phyloP scores from a whole-genome alignment of 495 filamentous ascomycete species.

The Bathelium albidoporum region DNA sequence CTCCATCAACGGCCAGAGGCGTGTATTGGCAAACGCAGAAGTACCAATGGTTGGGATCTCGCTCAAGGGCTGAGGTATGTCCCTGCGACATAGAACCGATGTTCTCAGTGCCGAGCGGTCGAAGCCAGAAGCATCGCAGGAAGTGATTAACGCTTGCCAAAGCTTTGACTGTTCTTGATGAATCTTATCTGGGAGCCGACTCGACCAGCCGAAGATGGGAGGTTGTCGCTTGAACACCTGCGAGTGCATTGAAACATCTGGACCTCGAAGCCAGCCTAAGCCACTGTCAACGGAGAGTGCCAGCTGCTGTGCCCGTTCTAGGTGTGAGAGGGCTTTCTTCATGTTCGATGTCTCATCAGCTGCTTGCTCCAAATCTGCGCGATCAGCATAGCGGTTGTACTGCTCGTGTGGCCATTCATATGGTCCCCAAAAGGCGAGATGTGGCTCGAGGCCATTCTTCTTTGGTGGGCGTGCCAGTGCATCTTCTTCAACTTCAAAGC shows the following conservation, averaged over 20 bases:
- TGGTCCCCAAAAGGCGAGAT: conserved; percentile 39
- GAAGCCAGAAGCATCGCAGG: conserved; percentile 3
- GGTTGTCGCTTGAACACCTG: conserved; percentile 21
- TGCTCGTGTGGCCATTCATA: conserved; percentile 43
- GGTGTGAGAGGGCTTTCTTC: conserved; percentile 37
- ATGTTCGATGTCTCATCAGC: conserved; percentile 44
- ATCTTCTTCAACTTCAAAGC: conserved; percentile 43
- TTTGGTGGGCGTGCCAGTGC: conserved; percentile 29
- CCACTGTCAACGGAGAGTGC: conserved; percentile 47
- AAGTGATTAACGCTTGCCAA: conserved; percentile 23
- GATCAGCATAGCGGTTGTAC: conserved; percentile 39
- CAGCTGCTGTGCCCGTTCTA: conserved; percentile 37
- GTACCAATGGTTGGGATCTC: background rate
- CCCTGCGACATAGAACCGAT: background rate
- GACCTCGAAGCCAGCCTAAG: conserved; percentile 44
- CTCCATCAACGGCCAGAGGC: conserved; percentile 10
- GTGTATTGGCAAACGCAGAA: conserved; percentile 3
- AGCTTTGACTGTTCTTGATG: conserved; percentile 21
- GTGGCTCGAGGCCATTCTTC: conserved; percentile 33
- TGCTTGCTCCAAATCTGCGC: conserved; percentile 40
- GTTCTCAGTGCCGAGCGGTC: background rate
- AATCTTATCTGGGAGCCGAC: conserved; percentile 17
- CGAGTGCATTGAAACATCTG: conserved; percentile 28
- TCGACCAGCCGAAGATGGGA: conserved; percentile 22
- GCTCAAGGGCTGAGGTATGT: background rate